Evolutionary conservation across 2,329 filamentous ascomycete genomes (phyloP).

Genomic region (Fonsecaea pedrosoi): DNA sequence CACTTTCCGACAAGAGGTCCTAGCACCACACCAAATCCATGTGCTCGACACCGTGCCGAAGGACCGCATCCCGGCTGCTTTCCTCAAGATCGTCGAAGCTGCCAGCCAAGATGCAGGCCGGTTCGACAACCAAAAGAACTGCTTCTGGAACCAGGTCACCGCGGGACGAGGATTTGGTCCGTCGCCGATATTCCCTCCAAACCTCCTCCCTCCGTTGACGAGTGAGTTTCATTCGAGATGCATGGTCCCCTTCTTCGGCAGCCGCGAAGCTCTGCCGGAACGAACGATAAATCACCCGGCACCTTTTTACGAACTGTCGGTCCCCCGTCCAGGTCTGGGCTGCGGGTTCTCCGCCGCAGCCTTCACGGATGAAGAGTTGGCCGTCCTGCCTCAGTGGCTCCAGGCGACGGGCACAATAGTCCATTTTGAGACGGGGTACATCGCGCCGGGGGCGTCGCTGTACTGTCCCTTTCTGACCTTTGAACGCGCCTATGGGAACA

Average conservation of each 20-base stretch:
- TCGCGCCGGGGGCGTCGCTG: conserved; percentile 25
- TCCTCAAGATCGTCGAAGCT: conserved; percentile 27
- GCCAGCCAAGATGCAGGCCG: conserved; percentile 17
- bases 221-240: conserved; percentile 32
- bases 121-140: conserved; percentile 29
- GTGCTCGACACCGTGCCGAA: conserved; percentile 27
- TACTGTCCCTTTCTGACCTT: conserved; percentile 36
- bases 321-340: conserved; percentile 29
- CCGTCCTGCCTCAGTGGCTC: conserved; percentile 33
- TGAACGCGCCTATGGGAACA: conserved; percentile 33
- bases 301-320: conserved; percentile 33
- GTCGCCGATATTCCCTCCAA: conserved; percentile 35
- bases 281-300: conserved; percentile 20
- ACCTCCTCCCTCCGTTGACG: conserved; percentile 33
- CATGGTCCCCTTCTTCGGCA: conserved; percentile 33
- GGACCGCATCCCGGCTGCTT: conserved; percentile 28
- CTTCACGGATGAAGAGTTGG: conserved; percentile 26
- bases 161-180: conserved; percentile 34
- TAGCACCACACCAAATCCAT: conserved; percentile 30
- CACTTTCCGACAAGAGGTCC: conserved; percentile 30
- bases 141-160: conserved; percentile 30
- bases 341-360: conserved; percentile 34
- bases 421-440: conserved; percentile 32
- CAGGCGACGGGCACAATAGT: conserved; percentile 32
- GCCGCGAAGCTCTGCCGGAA: conserved; percentile 33